Evolutionary conservation across 352 stramenopile species (phyloP).

Genomic region (Globisporangium perplexum): DNA sequence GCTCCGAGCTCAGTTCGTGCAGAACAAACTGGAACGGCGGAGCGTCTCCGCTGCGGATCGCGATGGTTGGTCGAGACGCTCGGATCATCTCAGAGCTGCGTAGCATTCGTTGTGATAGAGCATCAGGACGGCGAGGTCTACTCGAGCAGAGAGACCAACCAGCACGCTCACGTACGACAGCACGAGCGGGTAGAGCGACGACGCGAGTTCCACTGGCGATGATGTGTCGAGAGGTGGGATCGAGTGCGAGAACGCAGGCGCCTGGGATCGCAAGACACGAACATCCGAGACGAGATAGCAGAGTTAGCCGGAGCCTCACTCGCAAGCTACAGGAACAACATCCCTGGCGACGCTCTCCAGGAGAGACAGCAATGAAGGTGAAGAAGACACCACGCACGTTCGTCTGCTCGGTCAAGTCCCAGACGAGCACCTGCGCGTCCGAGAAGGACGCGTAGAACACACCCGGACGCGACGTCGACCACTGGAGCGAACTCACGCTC

Average conservation of each 20-base stretch:
- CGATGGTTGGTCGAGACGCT: conserved; percentile 40
- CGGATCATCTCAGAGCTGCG: conserved; percentile 41
- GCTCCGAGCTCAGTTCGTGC: conserved; percentile 17
- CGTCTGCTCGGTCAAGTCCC: conserved; percentile 43
- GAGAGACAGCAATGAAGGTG: no score
- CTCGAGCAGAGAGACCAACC: neutral
- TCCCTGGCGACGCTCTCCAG: no score
- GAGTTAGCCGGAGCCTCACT: no score
- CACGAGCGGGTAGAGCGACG: conserved; percentile 28
- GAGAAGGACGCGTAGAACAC: conserved; percentile 58
- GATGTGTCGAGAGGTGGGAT: conserved; percentile 15
- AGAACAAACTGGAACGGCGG: conserved; percentile 23
- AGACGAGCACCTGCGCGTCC: conserved; percentile 37
- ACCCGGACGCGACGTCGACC: conserved; percentile 41
- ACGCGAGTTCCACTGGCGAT: conserved; percentile 20
- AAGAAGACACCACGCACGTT: conserved; percentile 18
- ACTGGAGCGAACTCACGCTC: conserved; percentile 34
- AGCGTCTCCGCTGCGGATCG: conserved; percentile 15
- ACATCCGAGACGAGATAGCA: no score
- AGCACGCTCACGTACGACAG: conserved; percentile 28
- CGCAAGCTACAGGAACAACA: no score
- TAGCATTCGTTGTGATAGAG: neutral
- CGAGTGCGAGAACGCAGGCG: conserved; percentile 25
- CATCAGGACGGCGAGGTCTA: conserved; percentile 5
- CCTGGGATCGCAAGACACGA: conserved; percentile 10